phyloP scores from a whole-genome alignment of 306 rosid species.

The Elaeagnus macrophylla region DNA sequence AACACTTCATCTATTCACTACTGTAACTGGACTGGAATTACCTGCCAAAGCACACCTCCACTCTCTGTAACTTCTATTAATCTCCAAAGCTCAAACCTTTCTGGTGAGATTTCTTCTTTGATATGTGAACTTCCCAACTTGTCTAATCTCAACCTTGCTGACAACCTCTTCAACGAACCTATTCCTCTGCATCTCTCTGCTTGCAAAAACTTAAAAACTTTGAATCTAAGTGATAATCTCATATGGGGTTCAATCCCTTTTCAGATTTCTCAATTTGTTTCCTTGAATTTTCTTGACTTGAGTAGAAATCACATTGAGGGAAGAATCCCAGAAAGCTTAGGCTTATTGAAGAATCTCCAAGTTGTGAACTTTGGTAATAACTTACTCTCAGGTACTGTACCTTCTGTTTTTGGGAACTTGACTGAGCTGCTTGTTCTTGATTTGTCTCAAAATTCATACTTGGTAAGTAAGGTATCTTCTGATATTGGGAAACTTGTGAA shows the following conservation, averaged over 20 bases:
- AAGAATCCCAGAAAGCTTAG: constrained; percentile 57
- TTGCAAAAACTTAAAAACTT: constrained; percentile 52
- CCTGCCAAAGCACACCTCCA: constrained; percentile 36
- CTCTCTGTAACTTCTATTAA: constrained; percentile 51
- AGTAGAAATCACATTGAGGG: constrained; percentile 75
- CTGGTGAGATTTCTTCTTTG: constrained; percentile 74
- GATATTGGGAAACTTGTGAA: constrained; percentile 58
- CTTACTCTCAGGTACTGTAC: constrained; percentile 66
- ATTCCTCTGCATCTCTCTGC: constrained; percentile 91
- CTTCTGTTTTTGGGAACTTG: constrained; percentile 50
- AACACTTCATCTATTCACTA: constrained; percentile 40
- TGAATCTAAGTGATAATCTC: constrained; percentile 84
- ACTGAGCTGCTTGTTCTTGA: constrained; percentile 68
- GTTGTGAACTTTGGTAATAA: constrained; percentile 64
- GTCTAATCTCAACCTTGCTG: constrained; percentile 72
- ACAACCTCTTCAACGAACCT: constrained; percentile 66
- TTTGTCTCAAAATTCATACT: constrained; percentile 65
- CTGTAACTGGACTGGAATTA: constrained; percentile 84
- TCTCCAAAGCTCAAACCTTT: constrained; percentile 69
- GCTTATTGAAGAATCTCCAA: constrained; percentile 49
- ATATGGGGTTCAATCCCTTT: constrained; percentile 88
- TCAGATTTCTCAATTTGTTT: constrained; percentile 72
- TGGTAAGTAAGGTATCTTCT: constrained; percentile 74
- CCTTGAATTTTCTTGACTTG: constrained; percentile 63
- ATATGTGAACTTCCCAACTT: constrained; percentile 55